Percentiles rank a stretch among this genome's conserved stretches.
Evolutionary conservation across 208 protist genomes (phyloP).

Genomic region (Trichomonas tenax): DNA sequence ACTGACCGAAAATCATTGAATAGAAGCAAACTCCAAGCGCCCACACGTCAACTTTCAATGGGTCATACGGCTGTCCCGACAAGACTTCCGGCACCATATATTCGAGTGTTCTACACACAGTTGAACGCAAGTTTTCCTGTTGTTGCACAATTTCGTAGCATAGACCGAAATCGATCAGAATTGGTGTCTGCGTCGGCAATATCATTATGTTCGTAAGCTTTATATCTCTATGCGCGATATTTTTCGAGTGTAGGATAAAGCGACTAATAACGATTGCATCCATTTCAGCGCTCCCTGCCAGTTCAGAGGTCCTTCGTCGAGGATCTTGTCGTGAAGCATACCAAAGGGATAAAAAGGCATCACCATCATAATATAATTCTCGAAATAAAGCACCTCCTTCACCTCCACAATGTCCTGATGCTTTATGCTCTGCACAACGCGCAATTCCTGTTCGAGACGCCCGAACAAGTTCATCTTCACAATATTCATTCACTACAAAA

Average conservation of each 20-base stretch:
- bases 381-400: neutral
- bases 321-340: neutral
- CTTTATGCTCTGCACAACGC: neutral
- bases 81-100: neutral
- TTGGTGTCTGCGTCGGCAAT: neutral
- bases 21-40: neutral
- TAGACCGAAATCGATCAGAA: neutral
- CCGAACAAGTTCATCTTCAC: neutral
- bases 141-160: neutral
- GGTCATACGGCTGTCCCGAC: neutral
- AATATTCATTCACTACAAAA: neutral
- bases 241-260: neutral
- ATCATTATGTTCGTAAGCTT: neutral
- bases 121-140: neutral
- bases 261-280: neutral
- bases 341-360: neutral
- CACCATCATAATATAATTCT: neutral
- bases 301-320: neutral
- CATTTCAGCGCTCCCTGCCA: neutral
- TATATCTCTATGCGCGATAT: neutral
- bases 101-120: neutral
- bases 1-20: neutral
- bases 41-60: neutral
- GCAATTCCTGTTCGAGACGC: neutral
- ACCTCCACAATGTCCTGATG: neutral